Base-by-base conservation (phyloP, 495 filamentous ascomycete species). In the Hyphodiscus hymeniophilus region DNA sequence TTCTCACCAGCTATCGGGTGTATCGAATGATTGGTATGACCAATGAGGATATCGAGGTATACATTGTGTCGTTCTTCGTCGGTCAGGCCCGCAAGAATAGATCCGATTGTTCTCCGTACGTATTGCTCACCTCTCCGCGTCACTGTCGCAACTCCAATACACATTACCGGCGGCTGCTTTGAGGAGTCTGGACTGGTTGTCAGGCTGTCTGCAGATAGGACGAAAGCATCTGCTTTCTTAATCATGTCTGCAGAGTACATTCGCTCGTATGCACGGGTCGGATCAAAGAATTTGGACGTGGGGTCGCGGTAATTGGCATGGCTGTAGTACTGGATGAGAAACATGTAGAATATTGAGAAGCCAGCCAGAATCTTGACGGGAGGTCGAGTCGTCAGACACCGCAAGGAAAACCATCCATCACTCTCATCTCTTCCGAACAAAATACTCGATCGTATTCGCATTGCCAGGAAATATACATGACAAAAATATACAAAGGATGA, bases 91-190 rank as follows among this genome's bases (percentile, higher is more conserved):
- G 36, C 31, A 7, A 47, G 44, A 22, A 47, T 13, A 4, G 32
- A 47, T 6, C 32, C 44, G n/a, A 47, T 38, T 13, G 44, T 36
- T 35, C 31, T 20, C 16, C 44, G 30, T 21, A 47, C 30, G 33
- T 47, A 47, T 47, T 38, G 44, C 4, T 47, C 44, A 5, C 16
- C 18, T 22, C 21, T 22, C 7, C 44, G 44, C 6, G 7, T 12
- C 10, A 47, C 44, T 38, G 44, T 47, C 10, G 32, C 44, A 24
- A 47, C 33, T n/a, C 44, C 44, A n/a, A 47, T 38, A 47, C 44
- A 47, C 17, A 47, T 11, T n/a, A 38, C 16, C 30, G 17, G 32
- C 31, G 32, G 11, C 13, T n/a, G n/a, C n/a, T n/a, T n/a, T n/a
- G n/a, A n/a, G n/a, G n/a, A n/a, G n/a, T n/a, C n/a, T n/a, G n/a